Evolutionary conservation across 208 protist genomes (phyloP), one percentile per base, ranked within the genome.

Genomic region (Leishmania martiniquensis): DNA sequence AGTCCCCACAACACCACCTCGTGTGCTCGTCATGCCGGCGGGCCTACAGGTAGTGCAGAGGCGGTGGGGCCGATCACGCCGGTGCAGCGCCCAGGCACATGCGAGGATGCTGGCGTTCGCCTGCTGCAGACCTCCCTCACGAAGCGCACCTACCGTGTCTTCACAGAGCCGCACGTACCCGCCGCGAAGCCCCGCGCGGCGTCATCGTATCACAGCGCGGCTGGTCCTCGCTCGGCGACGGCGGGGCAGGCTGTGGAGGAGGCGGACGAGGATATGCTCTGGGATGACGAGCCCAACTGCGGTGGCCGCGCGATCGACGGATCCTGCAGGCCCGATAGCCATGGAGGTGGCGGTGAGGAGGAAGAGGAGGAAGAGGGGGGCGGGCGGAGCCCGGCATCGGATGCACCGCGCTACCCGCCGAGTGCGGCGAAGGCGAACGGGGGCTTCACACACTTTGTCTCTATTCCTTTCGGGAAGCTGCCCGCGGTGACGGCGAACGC

Each of bases 371-470:
- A 20, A 29, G 66, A 32, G 9, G 65, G 9, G 13, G 70, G 3
- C 68, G 59, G 20, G 57, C 49, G 20, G 29, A 34, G 7, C 20
- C 20, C 45, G n/a, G 49, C 54, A 68, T 20, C n/a, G 29, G 6
- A 81, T 65, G 25, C 76, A 52, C 55, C 82, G 75, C 80, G 66
- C 7, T 59, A 75, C 7, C 39, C 75, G 25, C 68, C 84, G n/a
- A 52, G 60, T 1, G 49, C 78, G 4, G 68, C 84, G n/a, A 62
- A 63, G 65, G 52, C 49, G 32, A 45, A 59, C n/a, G 59, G 63
- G 17, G 72, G 59, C 49, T 97, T 90, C 85, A 97, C 93, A 3
- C 93, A 97, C 83, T 97, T 97, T 72, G 60, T 97, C 1, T 87
- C 93, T 0, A 73, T 97, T 17, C 91, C 93, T 13, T 78, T 97